Base-by-base conservation (phyloP, 805 yeast species). In the Yarrowia porcina region DNA sequence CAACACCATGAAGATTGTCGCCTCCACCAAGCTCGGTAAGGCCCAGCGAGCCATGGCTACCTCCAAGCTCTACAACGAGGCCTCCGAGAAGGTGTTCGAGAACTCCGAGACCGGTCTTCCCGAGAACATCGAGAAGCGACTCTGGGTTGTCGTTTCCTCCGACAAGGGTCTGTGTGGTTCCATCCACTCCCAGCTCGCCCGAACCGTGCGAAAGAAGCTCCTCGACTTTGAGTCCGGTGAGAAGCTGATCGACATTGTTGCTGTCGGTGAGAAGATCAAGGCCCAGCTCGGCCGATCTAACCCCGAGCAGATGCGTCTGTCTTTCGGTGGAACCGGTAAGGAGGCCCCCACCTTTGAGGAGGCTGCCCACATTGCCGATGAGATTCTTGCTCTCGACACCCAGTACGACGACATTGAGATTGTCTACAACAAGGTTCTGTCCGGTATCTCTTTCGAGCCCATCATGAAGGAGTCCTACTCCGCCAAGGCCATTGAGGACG, bases 101-200 rank as follows among this genome's bases (percentile, higher is more conserved):
- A 84, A 87, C 75, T 87, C 96, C 66, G 96, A 90, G 80, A 89
- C 96, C 67, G 83, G 80, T 66, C 76, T 81, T 64, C 74, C 82
- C 65, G 82, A 77, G 69, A 79, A 74, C 61, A 67, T 70, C 57
- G 82, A 81, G 72, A 89, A 87, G 79, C 84, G 88, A 68, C 84
- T 94, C 74, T 78, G 93, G 70, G 81, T 93, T 73, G 97, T 92
- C 64, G 85, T 91, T 67, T 88, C 98, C 54, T 90, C 97, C 65
- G 99, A 94, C 81, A 94, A 94, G 82, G 99, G 99, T 75, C 84
- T 94, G 72, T 94, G 99, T 84, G 99, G 99, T 72, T 92, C 98
- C 52, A 90, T 94, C 74, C 99, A 94, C 82, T 85, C 99, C 61
- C 96, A 90, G 80, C 80, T 93, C 71, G 88, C 97, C 71, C 91